phyloP scores from a whole-genome alignment of 2,329 filamentous ascomycete genomes.

The Dothistroma septosporum region DNA sequence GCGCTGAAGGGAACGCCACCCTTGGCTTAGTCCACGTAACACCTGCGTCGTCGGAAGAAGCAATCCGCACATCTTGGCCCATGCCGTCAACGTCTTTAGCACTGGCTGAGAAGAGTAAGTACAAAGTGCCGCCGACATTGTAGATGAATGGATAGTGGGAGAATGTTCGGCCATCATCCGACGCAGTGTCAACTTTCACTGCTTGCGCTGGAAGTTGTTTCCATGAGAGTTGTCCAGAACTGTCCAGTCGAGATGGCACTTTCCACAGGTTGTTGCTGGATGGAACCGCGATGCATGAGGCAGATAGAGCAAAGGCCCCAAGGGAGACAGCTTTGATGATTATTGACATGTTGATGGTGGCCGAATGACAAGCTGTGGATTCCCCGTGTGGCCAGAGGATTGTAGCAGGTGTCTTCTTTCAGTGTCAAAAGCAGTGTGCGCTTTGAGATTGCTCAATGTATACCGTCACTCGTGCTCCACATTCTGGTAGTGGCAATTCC shows the following conservation, averaged over 20 bases:
- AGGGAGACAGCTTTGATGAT: slow-evolving; percentile 4
- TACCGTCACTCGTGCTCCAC: too few relatives aligned
- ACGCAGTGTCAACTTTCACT: slow-evolving; percentile 6
- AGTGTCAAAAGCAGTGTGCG: too few relatives aligned
- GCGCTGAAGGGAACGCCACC: slow-evolving; percentile 9
- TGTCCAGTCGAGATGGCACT: slow-evolving; percentile 5
- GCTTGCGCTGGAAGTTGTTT: slow-evolving; percentile 7
- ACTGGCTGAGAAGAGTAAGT: slow-evolving; percentile 12
- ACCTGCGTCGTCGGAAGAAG: slow-evolving; percentile 8
- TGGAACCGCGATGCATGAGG: slow-evolving; percentile 4
- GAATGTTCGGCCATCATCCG: slow-evolving; percentile 6
- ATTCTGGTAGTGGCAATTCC: too few relatives aligned
- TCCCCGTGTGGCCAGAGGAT: too few relatives aligned
- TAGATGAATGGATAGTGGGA: slow-evolving; percentile 11
- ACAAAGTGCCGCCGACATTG: slow-evolving; percentile 12
- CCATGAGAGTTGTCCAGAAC: slow-evolving; percentile 5
- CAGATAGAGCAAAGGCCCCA: slow-evolving; percentile 7
- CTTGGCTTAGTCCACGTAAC: slow-evolving; percentile 9
- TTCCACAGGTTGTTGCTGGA: slow-evolving; percentile 11
- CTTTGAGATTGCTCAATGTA: too few relatives aligned
- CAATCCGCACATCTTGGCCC: slow-evolving; percentile 11
- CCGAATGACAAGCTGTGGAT: too few relatives aligned
- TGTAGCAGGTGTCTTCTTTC: too few relatives aligned
- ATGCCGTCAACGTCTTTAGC: slow-evolving; percentile 9
- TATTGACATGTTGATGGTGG: too few relatives aligned